Evolutionary conservation across 2,329 filamentous ascomycete species (phyloP).

Genomic region (Xylaria digitata): DNA sequence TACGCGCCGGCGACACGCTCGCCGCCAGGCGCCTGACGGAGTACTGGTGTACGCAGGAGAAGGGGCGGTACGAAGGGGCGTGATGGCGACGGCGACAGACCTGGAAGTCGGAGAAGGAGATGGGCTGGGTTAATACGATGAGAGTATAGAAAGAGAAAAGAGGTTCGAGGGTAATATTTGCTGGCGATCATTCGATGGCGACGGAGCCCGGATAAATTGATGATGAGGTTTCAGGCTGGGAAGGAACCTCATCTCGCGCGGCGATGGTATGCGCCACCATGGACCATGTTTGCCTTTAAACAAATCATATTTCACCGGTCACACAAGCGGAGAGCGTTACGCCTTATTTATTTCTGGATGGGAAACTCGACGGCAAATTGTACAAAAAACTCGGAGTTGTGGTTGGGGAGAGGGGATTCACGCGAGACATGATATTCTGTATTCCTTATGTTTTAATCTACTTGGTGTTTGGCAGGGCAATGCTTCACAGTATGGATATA

Average conservation of each 20-base stretch:
- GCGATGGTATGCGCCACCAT: not conserved
- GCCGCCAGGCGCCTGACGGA: slow-evolving; percentile 77
- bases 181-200: not conserved
- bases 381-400: slow-evolving; percentile 30
- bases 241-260: not conserved
- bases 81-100: no score
- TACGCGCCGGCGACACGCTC: slow-evolving; percentile 74
- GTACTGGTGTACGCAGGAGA: slow-evolving; percentile 68
- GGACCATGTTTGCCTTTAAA: not conserved
- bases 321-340: not conserved
- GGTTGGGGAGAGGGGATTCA: slow-evolving; percentile 2
- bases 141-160: not conserved
- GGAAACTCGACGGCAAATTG: slow-evolving; percentile 26
- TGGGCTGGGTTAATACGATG: not conserved
- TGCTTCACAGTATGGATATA: slow-evolving; percentile 10
- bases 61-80: slow-evolving; percentile 61
- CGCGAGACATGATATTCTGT: slow-evolving; percentile 24
- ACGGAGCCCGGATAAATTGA: not conserved
- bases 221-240: not conserved
- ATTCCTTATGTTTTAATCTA: slow-evolving; percentile 9
- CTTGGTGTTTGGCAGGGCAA: not conserved
- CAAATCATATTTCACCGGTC: not conserved
- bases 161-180: not conserved
- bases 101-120: no score
- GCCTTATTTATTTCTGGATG: slow-evolving; percentile 7